Base-by-base conservation (phyloP, 768 basidiomycete genomes). In the Rickenella mellea region DNA sequence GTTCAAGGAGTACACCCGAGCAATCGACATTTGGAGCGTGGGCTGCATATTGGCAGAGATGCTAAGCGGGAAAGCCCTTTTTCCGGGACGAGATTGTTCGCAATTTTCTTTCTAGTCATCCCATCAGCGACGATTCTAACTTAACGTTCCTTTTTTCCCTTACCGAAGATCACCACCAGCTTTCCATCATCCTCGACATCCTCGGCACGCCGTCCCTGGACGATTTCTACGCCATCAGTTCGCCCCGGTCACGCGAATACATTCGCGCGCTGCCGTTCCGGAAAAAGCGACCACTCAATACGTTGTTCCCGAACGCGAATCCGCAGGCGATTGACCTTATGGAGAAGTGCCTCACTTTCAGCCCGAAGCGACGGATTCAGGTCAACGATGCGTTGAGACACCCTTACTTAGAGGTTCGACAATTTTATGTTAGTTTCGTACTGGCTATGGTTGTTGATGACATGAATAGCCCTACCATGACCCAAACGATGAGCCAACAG, bases 11-110 rank as follows among this genome's bases (percentile, higher is more conserved):
- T 97, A 97, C 59, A 92, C 90, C 5, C 75, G 76, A 26, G 83
- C 83, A 0, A 85, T 89, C 59, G 86, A 89, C 49, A 74, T 90
- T 57, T 91, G 87, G 88, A 80, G 78, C 45, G 85, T 89, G 15
- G 84, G 87, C 1, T 90, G 87, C 55, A 80, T 89, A 2, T 63
- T 89, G 37, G 93, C 92, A 6, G 92, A 93, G 63, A 91, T 93
- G 89, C 66, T 93, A 0, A 79, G 73, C 45, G 89, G 93, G n/a
- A 81, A 85, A 55, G 87, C 93, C 1, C 63, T 97, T 44, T 98
- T 97, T 62, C 93, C 93, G 5, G 93, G 93, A n/a, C 71, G 88
- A 49, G 91, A 93, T 60, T 91, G 88, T 89, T 53, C 54, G 80
- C 60, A 19, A 33, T 27, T 61, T 21, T 29, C 40, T 36, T 29